Base-by-base conservation (phyloP, 2,329 filamentous ascomycete genomes). In the Aspergillus sp. region DNA sequence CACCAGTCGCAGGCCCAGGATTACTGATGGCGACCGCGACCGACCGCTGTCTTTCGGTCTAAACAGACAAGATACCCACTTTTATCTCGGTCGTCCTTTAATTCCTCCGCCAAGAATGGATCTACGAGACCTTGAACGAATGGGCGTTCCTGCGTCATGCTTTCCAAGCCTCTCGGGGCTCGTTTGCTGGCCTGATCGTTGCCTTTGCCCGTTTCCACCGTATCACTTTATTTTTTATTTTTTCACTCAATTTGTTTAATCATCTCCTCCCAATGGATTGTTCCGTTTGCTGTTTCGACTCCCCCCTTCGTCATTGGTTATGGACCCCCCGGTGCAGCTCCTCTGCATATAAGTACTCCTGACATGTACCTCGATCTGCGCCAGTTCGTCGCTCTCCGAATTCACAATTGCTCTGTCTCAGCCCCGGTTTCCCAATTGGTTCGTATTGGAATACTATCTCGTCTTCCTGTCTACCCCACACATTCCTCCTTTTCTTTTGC, bases 91-190 rank as follows among this genome's bases (percentile, higher is more conserved):
- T 20, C 14, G 14, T 42, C 36, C 36, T 42, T 42, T 42, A 42
- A 20, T 29, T 39, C 36, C 29, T 31, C 20, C 18, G 59, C 59
- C 59, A 61, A 61, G 59, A 55, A 52, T 58, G 55, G 59, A 61
- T 61, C 59, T 55, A 42, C 59, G 26, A n/a, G 24, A 9, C 46
- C 24, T 12, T 36, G 49, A 26, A 47, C 57, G 57, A 58, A 55
- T 58, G 57, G 45, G 51, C 52, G 39, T 39, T 50, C 32, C 22
- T 29, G 31, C 22, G 36, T 26, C 39, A 42, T 36, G n/a, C 36
- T 45, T 45, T n/a, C 26, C 20, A 50, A 36, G 22, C 10, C 26
- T 7, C 26, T 9, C 26, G 26, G 26, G 26, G 20, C 22, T 50
- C 14, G 20, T 16, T 42, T 53, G 22, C 18, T 18, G 26, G 26